These are phyloP conservation scores for Colletotrichum gigasporum DNA, from an alignment of 2,329 filamentous ascomycete species.

Conservation along the genomic window DNA sequence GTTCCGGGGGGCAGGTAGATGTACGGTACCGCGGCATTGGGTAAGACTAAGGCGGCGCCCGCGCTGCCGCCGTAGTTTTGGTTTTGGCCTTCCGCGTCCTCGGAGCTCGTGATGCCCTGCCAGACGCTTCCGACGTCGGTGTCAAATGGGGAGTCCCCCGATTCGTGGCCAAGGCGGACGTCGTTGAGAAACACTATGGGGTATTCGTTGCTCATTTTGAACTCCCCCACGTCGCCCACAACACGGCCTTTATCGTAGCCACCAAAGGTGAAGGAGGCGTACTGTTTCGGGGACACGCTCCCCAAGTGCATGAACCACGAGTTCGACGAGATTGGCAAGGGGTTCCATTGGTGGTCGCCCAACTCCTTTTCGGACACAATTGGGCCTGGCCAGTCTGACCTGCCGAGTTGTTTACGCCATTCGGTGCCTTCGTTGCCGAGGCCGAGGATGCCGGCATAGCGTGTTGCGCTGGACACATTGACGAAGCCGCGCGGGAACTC, in stretches of 20 bases:
- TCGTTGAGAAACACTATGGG: constrained; percentile 29
- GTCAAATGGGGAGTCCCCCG: constrained; percentile 33
- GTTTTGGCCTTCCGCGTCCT: too few relatives aligned
- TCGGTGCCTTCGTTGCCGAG: not conserved
- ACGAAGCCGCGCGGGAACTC: not conserved
- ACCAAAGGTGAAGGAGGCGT: constrained; percentile 41
- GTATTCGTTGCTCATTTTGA: constrained; percentile 27
- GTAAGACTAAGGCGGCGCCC: too few relatives aligned
- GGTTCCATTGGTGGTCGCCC: not conserved
- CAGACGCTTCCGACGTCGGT: constrained; percentile 11
- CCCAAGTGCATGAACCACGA: constrained; percentile 39
- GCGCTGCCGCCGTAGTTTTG: too few relatives aligned
- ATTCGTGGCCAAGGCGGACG: constrained; percentile 35
- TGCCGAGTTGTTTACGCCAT: too few relatives aligned
- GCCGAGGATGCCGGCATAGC: not conserved
- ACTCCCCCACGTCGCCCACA: constrained; percentile 37
- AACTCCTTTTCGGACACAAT: not conserved
- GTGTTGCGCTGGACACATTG: not conserved
- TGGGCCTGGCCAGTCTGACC: too few relatives aligned
- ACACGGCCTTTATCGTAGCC: constrained; percentile 44
- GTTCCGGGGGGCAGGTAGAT: not conserved
- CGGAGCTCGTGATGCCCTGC: too few relatives aligned
- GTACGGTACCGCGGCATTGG: not conserved
- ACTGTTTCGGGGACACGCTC: constrained; percentile 38
- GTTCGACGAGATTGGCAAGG: too few relatives aligned